Evolutionary conservation across 2,329 filamentous ascomycete genomes (phyloP).

Genomic region (Alternaria postmessia): DNA sequence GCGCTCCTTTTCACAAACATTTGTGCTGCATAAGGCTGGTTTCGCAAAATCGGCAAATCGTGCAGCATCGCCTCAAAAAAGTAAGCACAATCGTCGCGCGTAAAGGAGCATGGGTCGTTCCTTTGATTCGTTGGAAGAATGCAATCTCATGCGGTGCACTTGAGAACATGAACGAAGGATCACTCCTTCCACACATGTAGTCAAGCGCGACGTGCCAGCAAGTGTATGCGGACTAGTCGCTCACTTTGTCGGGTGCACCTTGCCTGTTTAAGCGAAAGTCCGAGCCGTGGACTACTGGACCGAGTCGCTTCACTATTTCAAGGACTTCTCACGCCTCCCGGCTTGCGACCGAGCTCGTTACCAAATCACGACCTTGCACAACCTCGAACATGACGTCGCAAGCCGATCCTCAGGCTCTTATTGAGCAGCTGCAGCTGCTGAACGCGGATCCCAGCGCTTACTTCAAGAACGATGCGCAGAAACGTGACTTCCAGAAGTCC

Average conservation of each 20-base stretch:
- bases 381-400: background rate
- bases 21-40: background rate
- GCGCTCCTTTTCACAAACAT: background rate
- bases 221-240: background rate
- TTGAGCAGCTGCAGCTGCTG: background rate
- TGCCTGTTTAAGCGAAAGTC: background rate
- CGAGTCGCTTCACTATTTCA: background rate
- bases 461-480: background rate
- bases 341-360: background rate
- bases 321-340: background rate
- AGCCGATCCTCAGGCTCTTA: background rate
- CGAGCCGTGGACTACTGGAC: background rate
- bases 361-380: background rate
- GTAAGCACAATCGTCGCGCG: background rate
- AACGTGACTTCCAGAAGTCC: background rate
- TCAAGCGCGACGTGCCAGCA: background rate
- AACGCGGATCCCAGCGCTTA: background rate
- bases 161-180: background rate
- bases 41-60: background rate
- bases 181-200: background rate
- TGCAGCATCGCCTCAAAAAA: background rate
- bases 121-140: background rate
- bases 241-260: background rate
- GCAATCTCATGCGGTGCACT: background rate
- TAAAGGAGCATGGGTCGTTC: background rate